phyloP scores from a whole-genome alignment of 805 yeast species.

The Blastobotrys attinorum region DNA sequence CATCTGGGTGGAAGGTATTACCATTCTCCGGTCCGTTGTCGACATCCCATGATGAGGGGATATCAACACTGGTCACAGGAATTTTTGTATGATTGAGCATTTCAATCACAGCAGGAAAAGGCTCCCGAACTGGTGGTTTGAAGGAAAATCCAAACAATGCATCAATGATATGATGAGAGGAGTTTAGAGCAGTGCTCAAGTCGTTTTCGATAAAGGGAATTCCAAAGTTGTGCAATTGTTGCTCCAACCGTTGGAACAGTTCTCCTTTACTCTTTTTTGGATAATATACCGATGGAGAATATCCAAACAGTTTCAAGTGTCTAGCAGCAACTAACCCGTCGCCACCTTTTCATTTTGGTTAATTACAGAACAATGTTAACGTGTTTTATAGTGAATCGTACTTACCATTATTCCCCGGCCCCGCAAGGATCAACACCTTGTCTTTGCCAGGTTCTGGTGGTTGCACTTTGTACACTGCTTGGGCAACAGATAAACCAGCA shows the following conservation, averaged over 20 bases:
- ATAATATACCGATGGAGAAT: constrained; percentile 66
- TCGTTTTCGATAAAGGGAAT: constrained; percentile 43
- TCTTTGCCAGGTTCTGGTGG: constrained; percentile 41
- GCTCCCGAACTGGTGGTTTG: constrained; percentile 76
- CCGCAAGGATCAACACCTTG: constrained; percentile 64
- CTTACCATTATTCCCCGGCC: constrained; percentile 83
- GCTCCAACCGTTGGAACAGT: constrained; percentile 54
- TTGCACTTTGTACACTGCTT: constrained; percentile 61
- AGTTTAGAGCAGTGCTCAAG: constrained; percentile 29
- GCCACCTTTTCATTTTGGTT: constrained; percentile 29
- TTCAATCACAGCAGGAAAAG: constrained; percentile 49
- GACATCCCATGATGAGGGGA: constrained; percentile 98
- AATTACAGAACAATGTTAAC: not conserved
- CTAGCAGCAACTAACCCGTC: constrained; percentile 96
- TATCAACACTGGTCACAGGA: constrained; percentile 76
- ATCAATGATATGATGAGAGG: constrained; percentile 55
- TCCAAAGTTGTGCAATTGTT: constrained; percentile 60
- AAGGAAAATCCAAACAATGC: constrained; percentile 91
- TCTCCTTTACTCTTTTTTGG: constrained; percentile 57
- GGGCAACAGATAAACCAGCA: constrained; percentile 93
- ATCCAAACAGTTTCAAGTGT: constrained; percentile 76
- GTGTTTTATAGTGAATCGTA: no score
- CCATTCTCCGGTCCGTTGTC: constrained; percentile 63
- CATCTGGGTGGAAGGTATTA: constrained; percentile 48
- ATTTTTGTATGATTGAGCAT: constrained; percentile 33